Evolutionary conservation across 257 asterid genomes (phyloP), one percentile per base, ranked within the genome.

Genomic region (Parsonsia alboflavescens): DNA sequence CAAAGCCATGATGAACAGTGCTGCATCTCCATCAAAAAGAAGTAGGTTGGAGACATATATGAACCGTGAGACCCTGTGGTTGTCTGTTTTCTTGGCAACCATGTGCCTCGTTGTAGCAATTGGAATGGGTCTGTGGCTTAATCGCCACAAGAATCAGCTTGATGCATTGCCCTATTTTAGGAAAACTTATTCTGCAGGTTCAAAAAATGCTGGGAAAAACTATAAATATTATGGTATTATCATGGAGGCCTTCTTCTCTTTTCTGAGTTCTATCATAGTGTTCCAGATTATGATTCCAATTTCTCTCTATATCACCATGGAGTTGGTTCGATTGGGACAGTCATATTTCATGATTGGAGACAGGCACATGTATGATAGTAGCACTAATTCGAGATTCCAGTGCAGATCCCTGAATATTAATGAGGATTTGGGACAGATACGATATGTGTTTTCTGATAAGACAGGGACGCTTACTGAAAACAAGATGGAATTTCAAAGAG

Each of bases 201-300:
- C 91, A 58, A 87, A 84, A 78, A 82, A 74, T 77, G 79, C 79
- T 10, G 93, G 93, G 70, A 81, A 84, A 80, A 82, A 75, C 75
- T 90, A 87, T 80, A 89, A 86, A 69, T 95, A 49, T 76, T 95
- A 92, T 85, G 99, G 99, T 78, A 85, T 92, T 79, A 96, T 98
- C 26, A 86, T 92, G 98, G 99, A 95, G 86, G 86, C 93, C 10
- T 87, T 95, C 78, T 88, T 95, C 87, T 89, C 98, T 11, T 90
- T 95, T 84, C 84, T 95, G 91, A 95, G 98, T 79, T 90, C 99
- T 33, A 80, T 95, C 72, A 95, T 95, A 77, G 98, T 95, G 79
- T 95, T 95, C 86, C 99, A 95, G 87, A 95, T 95, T 68, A 95
- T 95, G 99, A 92, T 95, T 77, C 99, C 99, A 2, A 95, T 92